Percentiles rank a stretch among this genome's conserved stretches.
Evolutionary conservation across 495 filamentous ascomycete genomes (phyloP).

Genomic region (Aspergillus biplanus): DNA sequence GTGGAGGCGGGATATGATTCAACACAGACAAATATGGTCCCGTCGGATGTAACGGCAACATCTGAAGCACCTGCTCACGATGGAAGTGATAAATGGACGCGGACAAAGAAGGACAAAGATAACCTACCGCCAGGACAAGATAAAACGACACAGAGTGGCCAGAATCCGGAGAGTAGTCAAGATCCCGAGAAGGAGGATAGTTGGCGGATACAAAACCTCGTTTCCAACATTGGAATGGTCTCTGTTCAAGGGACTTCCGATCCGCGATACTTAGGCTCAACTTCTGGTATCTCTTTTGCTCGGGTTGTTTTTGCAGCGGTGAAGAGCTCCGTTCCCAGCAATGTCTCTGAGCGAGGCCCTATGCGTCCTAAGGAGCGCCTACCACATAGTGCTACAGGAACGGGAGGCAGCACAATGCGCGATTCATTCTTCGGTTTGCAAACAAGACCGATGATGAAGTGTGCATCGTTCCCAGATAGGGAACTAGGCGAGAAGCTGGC

Average conservation of each 20-base stretch:
- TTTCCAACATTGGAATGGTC: constrained; percentile 75
- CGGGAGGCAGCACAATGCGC: constrained; percentile 74
- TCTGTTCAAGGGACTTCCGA: constrained; percentile 77
- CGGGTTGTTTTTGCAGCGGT: constrained; percentile 93
- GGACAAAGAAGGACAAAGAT: constrained; percentile 34
- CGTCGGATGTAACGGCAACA: constrained; percentile 16
- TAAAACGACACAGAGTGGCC: constrained; percentile 35
- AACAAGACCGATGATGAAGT: constrained; percentile 82
- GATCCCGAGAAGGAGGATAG: constrained; percentile 55
- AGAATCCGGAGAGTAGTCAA: constrained; percentile 27
- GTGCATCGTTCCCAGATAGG: constrained; percentile 80
- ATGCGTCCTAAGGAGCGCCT: constrained; percentile 51
- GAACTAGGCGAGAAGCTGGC: constrained; percentile 73
- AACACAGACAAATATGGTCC: constrained; percentile 23
- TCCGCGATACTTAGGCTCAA: constrained; percentile 80
- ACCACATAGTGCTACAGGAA: constrained; percentile 49
- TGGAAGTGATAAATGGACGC: constrained; percentile 27
- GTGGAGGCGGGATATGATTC: constrained; percentile 39
- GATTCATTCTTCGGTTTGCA: constrained; percentile 96
- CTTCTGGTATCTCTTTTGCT: constrained; percentile 92
- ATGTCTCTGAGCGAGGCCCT: constrained; percentile 60
- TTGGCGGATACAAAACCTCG: constrained; percentile 71
- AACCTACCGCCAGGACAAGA: constrained; percentile 32
- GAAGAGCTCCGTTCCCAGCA: constrained; percentile 72
- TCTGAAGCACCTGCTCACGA: constrained; percentile 25